Evolutionary conservation across 2,329 filamentous ascomycete species (phyloP).

Genomic region (Verticillium albo-atrum): DNA sequence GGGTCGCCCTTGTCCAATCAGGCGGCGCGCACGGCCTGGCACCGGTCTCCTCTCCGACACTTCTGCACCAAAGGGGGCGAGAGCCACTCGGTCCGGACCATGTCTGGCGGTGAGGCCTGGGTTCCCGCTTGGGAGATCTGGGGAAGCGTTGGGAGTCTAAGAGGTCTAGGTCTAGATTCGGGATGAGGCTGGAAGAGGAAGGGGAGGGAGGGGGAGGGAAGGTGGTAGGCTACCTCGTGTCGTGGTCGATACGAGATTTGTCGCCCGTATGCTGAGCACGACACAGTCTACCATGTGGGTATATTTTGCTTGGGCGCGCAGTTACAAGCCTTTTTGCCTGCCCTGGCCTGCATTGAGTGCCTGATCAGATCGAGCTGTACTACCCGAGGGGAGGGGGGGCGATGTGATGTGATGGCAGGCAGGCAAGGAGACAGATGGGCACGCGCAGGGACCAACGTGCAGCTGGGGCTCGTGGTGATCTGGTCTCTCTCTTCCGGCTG

Average conservation of each 20-base stretch:
- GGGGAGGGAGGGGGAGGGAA: background rate
- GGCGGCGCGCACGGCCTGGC: background rate
- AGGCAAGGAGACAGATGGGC: background rate
- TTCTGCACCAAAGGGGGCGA: background rate
- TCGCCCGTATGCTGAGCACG: no score
- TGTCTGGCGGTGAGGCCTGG: background rate
- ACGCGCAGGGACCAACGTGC: background rate
- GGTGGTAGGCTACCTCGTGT: no score
- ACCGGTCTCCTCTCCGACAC: conserved; percentile 1
- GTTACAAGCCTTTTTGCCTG: no score
- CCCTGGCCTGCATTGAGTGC: no score
- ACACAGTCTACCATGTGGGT: no score
- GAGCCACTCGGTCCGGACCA: background rate
- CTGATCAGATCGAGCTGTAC: background rate
- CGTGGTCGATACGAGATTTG: no score
- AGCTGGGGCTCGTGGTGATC: background rate
- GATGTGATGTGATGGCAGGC: background rate
- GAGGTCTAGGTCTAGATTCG: no score
- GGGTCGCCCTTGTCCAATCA: background rate
- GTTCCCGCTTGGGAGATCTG: background rate
- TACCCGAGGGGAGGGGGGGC: no score
- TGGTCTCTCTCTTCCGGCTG: background rate
- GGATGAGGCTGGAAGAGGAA: background rate
- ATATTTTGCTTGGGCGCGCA: background rate
- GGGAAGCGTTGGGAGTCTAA: background rate